Base-by-base conservation (phyloP, 2,329 filamentous ascomycete species). In the Phialocephala subalpina region DNA sequence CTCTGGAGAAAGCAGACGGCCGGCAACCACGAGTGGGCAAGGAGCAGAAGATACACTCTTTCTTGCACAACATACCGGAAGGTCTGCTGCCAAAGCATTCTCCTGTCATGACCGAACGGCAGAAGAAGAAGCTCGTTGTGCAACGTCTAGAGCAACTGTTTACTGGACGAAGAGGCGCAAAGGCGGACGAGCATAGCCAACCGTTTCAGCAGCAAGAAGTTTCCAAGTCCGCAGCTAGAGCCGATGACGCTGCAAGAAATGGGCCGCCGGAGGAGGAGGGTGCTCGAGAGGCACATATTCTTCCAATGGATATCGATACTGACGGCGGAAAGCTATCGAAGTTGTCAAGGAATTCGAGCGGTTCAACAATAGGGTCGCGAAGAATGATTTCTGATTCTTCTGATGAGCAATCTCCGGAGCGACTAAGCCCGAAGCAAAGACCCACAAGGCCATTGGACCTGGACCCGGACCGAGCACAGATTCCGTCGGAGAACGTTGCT, bases 141-240 rank as follows among this genome's bases (percentile, higher is more conserved):
- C 85, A 87, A 62, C 86, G 92, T 1, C 77, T 97, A 6, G 93
- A 97, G 73, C 91, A 94, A 69, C 83, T 97, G 1, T 97, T 96
- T 68, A 93, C 92, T 0, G 93, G 93, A 2, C 92, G 90, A 73
- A 82, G 84, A 20, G 78, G 77, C 3, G 80, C 80, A 8, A 59
- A 66, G 1, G 33, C 64, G 9, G 69, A 64, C 3, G 59, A 69
- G 12, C 61, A 74, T 42, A 73, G 66, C 60, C 74, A 76, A 25
- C 67, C 73, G 14, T 35, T 73, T 18, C 73, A 74, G 40, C 75
- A 76, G 52, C 71, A 88, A 74, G 84, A 87, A 70, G 82, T 87
- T 1, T 85, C 86, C 2, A 81, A 84, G 55, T 82, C 81, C n/a
- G 86, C 83, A 35, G 85, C 75, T 20, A 75, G 73, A 70, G 78